Base-by-base conservation (phyloP, 192 early-diverging fungal genomes). In the Cetraspora pellucida region DNA sequence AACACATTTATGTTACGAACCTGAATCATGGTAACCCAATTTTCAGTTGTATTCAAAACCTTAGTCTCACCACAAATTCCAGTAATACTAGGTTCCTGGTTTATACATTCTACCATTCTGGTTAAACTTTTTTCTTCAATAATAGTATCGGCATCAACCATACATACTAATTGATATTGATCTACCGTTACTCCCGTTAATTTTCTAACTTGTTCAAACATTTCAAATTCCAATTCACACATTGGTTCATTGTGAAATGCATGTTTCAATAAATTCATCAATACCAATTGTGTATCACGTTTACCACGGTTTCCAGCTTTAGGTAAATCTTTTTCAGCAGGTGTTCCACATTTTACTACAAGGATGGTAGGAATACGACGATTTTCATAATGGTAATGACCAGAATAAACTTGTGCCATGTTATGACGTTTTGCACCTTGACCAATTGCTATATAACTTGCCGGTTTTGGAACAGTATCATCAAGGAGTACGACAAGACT, bases 61-160 rank as follows among this genome's bases (percentile, higher is more conserved):
- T 95, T 89, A 19, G 97, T 96, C 83, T 99, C 97, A 71, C 97
- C 96, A 84, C 97, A 97, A 44, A 97, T 85, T 5, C 97, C 97
- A 86, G 95, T 94, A 78, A 99, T 93, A 10, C 85, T 81, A 31
- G 85, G 85, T 85, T 99, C 95, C 65, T 93, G 93, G 68, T 88
- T 88, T 89, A 97, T 93, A 57, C 90, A 91, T 31, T 90, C 86
- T 59, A 97, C 89, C 82, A 97, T 89, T 45, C 91, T 85, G 14
- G 83, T 85, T 70, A 97, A 78, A 37, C 93, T 91, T 80, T 93
- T 90, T 10, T 87, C 87, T 31, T 90, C 88, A 19, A 96, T 91
- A 64, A 90, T 87, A 43, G 95, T 97, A 81, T 95, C 94, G 37
- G 95, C 93, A 82, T 96, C 95, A 37, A 96, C 80, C 91, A 93